Conservation (phyloP, 2,329 filamentous ascomycete species). For the Alternaria sp. region DNA sequence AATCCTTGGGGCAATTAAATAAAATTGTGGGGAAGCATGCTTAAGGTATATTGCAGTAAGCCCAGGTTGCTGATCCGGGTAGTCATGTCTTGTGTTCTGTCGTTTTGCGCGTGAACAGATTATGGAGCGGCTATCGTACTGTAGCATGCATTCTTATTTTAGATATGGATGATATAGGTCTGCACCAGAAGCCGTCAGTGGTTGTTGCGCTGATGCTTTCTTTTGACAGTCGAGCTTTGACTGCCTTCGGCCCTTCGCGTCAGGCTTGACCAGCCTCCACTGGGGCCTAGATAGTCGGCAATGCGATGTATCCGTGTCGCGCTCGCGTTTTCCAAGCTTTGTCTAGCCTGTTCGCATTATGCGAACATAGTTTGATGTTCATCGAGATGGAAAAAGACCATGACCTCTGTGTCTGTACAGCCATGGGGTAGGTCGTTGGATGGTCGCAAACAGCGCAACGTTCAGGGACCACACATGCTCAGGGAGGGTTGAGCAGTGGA, state of each 20-base stretch:
- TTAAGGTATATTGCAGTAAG: background rate
- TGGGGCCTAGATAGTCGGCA: background rate
- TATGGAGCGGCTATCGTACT: background rate
- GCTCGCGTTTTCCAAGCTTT: background rate
- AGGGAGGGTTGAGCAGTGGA: background rate
- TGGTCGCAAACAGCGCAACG: background rate
- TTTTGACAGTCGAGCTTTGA: background rate
- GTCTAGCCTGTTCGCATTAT: background rate
- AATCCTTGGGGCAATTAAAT: background rate
- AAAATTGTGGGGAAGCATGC: background rate
- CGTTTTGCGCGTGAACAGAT: background rate
- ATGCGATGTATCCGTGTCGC: background rate
- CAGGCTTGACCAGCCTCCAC: background rate
- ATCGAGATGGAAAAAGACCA: background rate
- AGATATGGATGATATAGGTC: background rate
- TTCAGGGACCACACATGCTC: background rate
- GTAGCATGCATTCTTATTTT: background rate
- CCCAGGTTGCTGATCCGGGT: background rate
- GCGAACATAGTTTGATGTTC: background rate
- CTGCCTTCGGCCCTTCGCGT: background rate
- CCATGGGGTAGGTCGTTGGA: background rate
- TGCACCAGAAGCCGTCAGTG: background rate
- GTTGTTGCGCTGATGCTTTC: background rate
- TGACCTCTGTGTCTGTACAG: background rate
- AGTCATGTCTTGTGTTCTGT: background rate